Conservation (phyloP, 306 rosid genomes). For the Sechiopsis laciniata region DNA sequence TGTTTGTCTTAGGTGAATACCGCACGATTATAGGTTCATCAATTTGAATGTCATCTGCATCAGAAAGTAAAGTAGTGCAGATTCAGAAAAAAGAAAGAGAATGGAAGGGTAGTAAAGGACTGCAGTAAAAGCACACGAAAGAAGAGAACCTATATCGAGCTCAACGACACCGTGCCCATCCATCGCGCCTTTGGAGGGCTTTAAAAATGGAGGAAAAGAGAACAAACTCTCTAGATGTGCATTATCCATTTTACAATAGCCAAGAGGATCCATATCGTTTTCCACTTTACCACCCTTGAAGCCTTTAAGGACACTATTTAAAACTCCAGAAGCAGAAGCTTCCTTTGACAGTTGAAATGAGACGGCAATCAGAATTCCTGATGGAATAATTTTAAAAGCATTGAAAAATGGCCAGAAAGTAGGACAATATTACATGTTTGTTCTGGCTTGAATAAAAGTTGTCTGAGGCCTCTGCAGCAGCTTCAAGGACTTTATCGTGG, state of each 20-base stretch:
- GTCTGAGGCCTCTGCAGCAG: conserved; percentile 44
- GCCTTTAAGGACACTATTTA: conserved; percentile 40
- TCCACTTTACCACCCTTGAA: conserved; percentile 27
- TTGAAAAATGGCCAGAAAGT: conserved; percentile 29
- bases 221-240: conserved; percentile 52
- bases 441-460: conserved; percentile 39
- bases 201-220: conserved; percentile 79
- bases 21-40: conserved; percentile 43
- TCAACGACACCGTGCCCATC: conserved; percentile 38
- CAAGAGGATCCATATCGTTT: conserved; percentile 28
- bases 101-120: conserved; percentile 16
- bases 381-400: conserved; percentile 16
- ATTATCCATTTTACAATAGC: conserved; percentile 24
- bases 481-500: conserved; percentile 66
- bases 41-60: conserved; percentile 60
- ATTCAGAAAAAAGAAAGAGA: conserved; percentile 27
- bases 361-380: background rate
- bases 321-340: conserved; percentile 32
- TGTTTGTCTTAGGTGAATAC: conserved; percentile 31
- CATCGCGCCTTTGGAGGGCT: conserved; percentile 36
- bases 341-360: conserved; percentile 38
- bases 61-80: conserved; percentile 23
- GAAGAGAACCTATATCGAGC: conserved; percentile 54
- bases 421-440: conserved; percentile 43
- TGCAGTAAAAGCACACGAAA: conserved; percentile 25